Base-by-base conservation (phyloP, 179 eudicot genomes). In the Nepenthes alata region DNA sequence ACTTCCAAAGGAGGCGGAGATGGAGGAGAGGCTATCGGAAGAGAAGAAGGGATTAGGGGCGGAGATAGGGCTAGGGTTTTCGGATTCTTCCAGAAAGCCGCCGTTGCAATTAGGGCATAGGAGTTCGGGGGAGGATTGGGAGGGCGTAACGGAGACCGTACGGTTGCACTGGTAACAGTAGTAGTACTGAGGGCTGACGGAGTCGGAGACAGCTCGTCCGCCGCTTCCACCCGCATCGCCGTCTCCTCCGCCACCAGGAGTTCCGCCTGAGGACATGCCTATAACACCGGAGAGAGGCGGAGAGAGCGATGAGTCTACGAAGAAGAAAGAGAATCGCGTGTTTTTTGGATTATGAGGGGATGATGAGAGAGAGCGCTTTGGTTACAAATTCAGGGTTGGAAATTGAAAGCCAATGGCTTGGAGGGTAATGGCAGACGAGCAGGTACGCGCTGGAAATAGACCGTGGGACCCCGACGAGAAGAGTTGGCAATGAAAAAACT, bases 111-210 rank as follows among this genome's bases (percentile, higher is more conserved):
- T 45, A 8, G 90, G 86, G 72, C 95, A 84, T 53, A 56, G 4
- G 34, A 85, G 75, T 12, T 82, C 82, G 35, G 77, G 60, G 64
- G 70, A 51, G 0, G 83, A 65, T 3, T 83, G 45, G 6, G 73
- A 13, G 0, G 73, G 72, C 7, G 71, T n/a, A 47, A 80, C 48
- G 13, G 81, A 58, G 57, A 84, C 79, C 11, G 83, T 81, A 36
- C 77, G 77, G 44, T 84, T 64, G 77, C 95, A 86, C 70, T 86
- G 74, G 64, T 84, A 60, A 75, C 95, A 86, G 77, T 64, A 81
- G 72, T 80, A 86, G 2, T n/a, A 67, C 34, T 67, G 75, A 11
- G 70, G 60, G 25, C 25, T 25, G 25, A 25, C 25, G 15, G 49
- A 65, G 47, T 57, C 35, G 14, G 65, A n/a, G 45, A 53, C 37